Percentiles rank a stretch among this genome's conserved stretches.
These are phyloP conservation scores for Phylloporus sp. DNA, from an alignment of 1,284 basidiomycete species.

Conservation along the genomic window DNA sequence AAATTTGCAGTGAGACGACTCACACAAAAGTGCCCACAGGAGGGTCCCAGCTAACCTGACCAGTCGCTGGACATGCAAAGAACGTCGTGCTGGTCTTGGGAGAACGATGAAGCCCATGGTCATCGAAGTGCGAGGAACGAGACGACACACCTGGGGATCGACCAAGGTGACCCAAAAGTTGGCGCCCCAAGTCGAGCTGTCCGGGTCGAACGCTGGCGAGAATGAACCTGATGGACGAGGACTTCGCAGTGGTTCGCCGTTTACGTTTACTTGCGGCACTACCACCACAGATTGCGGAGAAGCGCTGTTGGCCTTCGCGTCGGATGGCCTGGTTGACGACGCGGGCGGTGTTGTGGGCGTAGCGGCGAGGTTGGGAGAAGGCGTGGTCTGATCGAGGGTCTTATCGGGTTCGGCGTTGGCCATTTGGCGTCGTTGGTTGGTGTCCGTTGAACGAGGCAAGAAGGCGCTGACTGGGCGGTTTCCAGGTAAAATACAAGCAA, in stretches of 20 bases:
- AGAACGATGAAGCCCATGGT: conserved; percentile 16
- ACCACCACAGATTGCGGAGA: conserved; percentile 26
- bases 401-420: conserved; percentile 35
- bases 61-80: conserved; percentile 91
- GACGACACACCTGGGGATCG: conserved; percentile 74
- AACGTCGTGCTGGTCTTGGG: conserved; percentile 80
- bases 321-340: conserved; percentile 11
- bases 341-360: conserved; percentile 7
- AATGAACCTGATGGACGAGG: conserved; percentile 40
- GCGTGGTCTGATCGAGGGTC: conserved; percentile 31
- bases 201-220: conserved; percentile 30
- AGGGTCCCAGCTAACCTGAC: conserved; percentile 91
- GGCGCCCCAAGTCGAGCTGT: conserved; percentile 65
- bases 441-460: conserved; percentile 8
- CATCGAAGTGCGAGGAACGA: conserved; percentile 16
- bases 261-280: conserved; percentile 45
- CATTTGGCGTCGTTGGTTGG: conserved; percentile 28
- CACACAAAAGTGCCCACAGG: conserved; percentile 90
- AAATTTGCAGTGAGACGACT: conserved; percentile 39
- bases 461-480: not conserved
- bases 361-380: conserved; percentile 10
- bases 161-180: conserved; percentile 87
- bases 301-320: conserved; percentile 22
- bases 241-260: conserved; percentile 41
- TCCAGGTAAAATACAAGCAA: conserved; percentile 34